Base-by-base conservation (phyloP, 148 eudicot species). In the Chenopodium quinoa region DNA sequence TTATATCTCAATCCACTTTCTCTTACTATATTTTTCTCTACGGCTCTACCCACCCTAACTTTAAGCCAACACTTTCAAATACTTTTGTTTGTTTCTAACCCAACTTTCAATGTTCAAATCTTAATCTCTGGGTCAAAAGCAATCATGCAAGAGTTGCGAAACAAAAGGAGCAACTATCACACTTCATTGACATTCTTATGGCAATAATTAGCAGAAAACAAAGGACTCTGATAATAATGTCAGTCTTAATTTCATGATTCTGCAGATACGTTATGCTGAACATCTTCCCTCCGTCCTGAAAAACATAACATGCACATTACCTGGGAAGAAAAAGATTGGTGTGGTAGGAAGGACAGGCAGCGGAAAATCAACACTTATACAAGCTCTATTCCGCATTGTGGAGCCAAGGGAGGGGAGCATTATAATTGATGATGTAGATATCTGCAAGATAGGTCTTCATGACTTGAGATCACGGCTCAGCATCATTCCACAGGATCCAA, bases 321-420 rank as follows among this genome's bases (percentile, higher is more conserved):
- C 99, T 1, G 98, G 99, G 75, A 89, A 82, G 84, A 96, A 89
- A 84, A 96, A 92, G 83, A 87, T 96, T 47, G 99, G 99, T 56
- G 97, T 96, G 9, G 99, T 96, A 63, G 97, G 99, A 78, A 90
- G 99, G 83, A 97, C 99, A 14, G 99, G 99, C 10, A 97, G 99
- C 31, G 98, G 99, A 25, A 97, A 97, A 84, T 94, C 98, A 66
- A 97, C 99, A 50, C 93, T 97, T 19, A 97, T 97, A 87, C 99
- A 93, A 70, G 99, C 98, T 27, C 80, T 93, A 77, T 96, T 96
- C 80, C 88, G 99, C 67, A 87, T 94, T 47, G 95, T 96, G 4
- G 98, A 94, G 80, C 97, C 99, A 17, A 82, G 77, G 68, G 89
- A 92, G 71, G 99, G 98, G 40, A 91, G 84, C 77, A 92, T 97